Conservation (phyloP, 2,329 filamentous ascomycete genomes). For the Colletotrichum horii region DNA sequence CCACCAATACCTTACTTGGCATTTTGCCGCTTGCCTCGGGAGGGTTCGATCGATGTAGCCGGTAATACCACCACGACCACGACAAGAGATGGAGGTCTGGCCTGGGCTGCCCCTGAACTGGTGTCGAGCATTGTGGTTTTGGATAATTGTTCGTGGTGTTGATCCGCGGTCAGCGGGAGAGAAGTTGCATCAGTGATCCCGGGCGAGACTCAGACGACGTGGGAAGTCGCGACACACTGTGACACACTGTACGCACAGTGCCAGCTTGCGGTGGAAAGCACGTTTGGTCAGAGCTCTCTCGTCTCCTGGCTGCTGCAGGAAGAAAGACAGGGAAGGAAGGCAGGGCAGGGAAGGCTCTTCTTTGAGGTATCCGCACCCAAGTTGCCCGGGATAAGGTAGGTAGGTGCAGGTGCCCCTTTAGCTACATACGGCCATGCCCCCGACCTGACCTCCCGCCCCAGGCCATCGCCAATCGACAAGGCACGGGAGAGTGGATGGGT, state of each 20-base stretch:
- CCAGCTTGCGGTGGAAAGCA: neutral
- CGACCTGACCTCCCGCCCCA: neutral
- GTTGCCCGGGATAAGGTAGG: neutral
- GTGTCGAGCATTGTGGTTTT: neutral
- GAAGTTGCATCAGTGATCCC: neutral
- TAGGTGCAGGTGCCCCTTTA: neutral
- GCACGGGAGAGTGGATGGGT: neutral
- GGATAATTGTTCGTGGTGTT: neutral
- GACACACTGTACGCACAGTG: neutral
- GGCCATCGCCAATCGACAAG: constrained; percentile 2
- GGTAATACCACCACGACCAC: neutral
- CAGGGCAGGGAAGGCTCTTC: neutral
- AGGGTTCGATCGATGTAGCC: neutral
- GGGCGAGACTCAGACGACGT: neutral
- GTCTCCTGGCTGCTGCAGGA: neutral
- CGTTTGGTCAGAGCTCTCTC: constrained; percentile 1
- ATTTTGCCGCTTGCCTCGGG: neutral
- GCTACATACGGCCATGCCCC: constrained; percentile 3
- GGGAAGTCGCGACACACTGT: neutral
- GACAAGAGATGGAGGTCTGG: neutral
- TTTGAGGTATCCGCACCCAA: neutral
- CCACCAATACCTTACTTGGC: neutral
- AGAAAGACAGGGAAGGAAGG: neutral
- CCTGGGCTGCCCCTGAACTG: neutral
- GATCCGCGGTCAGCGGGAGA: neutral